Percentiles rank a stretch among this genome's conserved stretches.
Evolutionary conservation across 306 rosid species (phyloP).

Genomic region (Prunus kanzakura): DNA sequence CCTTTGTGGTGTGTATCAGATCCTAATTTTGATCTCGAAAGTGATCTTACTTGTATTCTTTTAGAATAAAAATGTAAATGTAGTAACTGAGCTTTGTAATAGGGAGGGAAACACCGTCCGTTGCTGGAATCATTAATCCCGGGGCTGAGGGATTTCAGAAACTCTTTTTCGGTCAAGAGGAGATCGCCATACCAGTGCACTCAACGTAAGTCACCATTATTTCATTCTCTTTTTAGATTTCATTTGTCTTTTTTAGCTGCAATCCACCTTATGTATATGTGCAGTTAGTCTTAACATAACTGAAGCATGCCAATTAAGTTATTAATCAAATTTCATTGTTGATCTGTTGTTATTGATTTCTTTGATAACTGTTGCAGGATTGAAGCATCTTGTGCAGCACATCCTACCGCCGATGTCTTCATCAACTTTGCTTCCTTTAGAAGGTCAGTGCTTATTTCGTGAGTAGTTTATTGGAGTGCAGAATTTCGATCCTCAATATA

Average conservation of each 20-base stretch:
- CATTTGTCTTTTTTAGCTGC: not conserved
- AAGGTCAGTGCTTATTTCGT: constrained; percentile 50
- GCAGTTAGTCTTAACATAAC: not conserved
- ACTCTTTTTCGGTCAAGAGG: constrained; percentile 97
- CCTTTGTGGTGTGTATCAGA: constrained; percentile 72
- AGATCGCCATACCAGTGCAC: constrained; percentile 96
- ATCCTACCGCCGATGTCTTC: constrained; percentile 98
- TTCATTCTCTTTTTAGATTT: constrained; percentile 5
- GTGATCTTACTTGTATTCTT: not conserved
- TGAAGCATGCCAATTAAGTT: not conserved
- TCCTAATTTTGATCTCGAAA: not conserved
- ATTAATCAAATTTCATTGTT: not conserved
- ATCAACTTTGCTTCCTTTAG: constrained; percentile 96
- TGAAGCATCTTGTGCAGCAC: constrained; percentile 95
- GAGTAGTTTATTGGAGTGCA: not conserved
- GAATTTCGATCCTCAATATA: constrained; percentile 9
- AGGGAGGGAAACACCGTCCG: constrained; percentile 98
- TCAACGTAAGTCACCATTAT: constrained; percentile 52
- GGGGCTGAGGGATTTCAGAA: constrained; percentile 99
- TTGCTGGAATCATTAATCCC: constrained; percentile 96
- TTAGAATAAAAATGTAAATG: not conserved
- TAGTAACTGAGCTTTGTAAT: constrained; percentile 13
- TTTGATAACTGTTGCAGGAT: constrained; percentile 54
- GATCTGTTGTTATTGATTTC: not conserved
- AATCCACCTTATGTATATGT: not conserved